Evolutionary conservation across 2,329 filamentous ascomycete genomes (phyloP), one percentile per base, ranked within the genome.

Genomic region (Cladosporium sp.): DNA sequence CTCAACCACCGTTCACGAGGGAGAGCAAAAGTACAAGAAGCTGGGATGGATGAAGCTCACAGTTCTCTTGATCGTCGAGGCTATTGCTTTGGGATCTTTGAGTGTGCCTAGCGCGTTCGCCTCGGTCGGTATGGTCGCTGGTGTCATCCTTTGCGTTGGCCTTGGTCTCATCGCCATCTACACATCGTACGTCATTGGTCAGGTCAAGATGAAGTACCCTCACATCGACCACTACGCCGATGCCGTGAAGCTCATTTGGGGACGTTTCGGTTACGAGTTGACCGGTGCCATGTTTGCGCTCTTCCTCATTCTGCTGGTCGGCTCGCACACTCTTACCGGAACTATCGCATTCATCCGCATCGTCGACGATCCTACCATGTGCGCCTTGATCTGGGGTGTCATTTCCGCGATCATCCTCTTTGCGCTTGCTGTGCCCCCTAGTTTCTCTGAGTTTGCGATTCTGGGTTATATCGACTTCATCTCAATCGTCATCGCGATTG

Each of bases 101-200:
- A 80, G 80, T 19, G 72, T 86, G 5, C 83, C 83, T 1, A 77
- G 77, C 56, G 80, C 80, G 1, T 78, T 85, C 34, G 81, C 82
- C 1, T 74, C 75, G 2, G 68, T 85, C 45, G 83, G 83, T 14
- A 74, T 85, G 62, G 74, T 83, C 15, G 80, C 82, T 11, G 82
- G 82, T 45, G 72, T 85, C 11, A 76, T 87, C 57, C 71, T 85
- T 36, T 78, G 83, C 49, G 61, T 84, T 51, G 72, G 75, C n/a
- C 72, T 87, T 4, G 84, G 84, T 30, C 55, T 83, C 19, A 68
- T 87, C 14, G 79, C 85, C 15, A 84, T 82, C 51, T 88, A 87
- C 69, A 86, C 84, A 3, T 82, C 82, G 57, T 85, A 82, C 66
- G 77, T 86, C 5, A 79, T 87, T 49, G 84, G 84, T 6, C 82